A percentile compares a stretch with the other conserved stretches of the same genome.
phyloP scores from a whole-genome alignment of 768 basidiomycete species.

The Amanita muscaria region DNA sequence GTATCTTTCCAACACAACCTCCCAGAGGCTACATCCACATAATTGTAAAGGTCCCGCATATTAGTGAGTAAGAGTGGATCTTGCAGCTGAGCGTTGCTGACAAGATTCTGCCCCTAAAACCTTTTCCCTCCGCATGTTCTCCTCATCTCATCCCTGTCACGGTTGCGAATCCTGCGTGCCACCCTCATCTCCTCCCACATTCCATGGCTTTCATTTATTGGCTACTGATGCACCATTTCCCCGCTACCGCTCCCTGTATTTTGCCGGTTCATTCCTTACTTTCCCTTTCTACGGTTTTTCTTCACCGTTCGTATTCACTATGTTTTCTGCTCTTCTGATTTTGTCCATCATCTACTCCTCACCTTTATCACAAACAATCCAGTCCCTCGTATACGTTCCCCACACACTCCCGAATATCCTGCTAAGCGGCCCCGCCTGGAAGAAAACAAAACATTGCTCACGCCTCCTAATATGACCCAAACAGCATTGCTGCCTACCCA shows the following conservation, averaged over 20 bases:
- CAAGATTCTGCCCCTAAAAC: no score
- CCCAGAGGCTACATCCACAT: not conserved
- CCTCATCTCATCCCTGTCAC: not conserved
- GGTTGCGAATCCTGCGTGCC: not conserved
- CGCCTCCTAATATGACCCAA: no score
- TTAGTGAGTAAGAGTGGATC: no score
- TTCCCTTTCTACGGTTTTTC: not conserved
- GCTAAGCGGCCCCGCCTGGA: slow-evolving; percentile 7
- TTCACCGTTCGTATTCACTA: not conserved
- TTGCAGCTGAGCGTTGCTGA: no score
- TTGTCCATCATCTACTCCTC: no score
- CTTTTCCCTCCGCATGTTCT: no score
- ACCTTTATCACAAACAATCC: not conserved
- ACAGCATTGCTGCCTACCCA: not conserved
- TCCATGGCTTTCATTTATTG: not conserved
- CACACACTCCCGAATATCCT: not conserved
- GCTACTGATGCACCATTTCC: not conserved
- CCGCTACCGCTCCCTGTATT: not conserved
- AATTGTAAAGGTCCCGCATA: no score
- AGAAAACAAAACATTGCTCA: slow-evolving; percentile 1
- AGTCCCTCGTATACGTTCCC: not conserved
- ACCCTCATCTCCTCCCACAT: not conserved
- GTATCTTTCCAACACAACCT: not conserved
- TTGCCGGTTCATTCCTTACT: not conserved
- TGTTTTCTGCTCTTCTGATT: slow-evolving; percentile 1